These are phyloP conservation scores for Luzula sylvatica DNA, from an alignment of 176 grass and related monocot species.

Conservation along the genomic window DNA sequence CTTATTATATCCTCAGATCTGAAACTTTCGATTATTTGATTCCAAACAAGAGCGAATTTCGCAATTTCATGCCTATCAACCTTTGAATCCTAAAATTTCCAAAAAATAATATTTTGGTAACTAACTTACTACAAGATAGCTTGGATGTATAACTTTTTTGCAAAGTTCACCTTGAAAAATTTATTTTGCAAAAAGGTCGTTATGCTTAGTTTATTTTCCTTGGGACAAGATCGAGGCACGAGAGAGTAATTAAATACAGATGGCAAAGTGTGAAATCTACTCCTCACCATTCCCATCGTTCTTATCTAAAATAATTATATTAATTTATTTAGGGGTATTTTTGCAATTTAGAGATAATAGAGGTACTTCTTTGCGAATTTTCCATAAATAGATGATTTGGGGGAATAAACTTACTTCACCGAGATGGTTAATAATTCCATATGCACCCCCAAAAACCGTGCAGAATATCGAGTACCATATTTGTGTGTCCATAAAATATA, in stretches of 20 bases:
- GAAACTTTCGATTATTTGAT: slow-evolving; percentile 75
- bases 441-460: slow-evolving; percentile 92
- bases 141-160: slow-evolving; percentile 4
- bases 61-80: slow-evolving; percentile 52
- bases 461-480: slow-evolving; percentile 99
- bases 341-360: too few relatives aligned
- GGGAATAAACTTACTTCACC: slow-evolving; percentile 59
- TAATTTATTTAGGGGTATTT: too few relatives aligned
- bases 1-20: slow-evolving; percentile 83
- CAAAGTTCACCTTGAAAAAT: slow-evolving; percentile 60
- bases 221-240: slow-evolving; percentile 45
- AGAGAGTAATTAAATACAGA: slow-evolving; percentile 72
- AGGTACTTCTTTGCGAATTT: too few relatives aligned
- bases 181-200: slow-evolving; percentile 65
- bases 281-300: slow-evolving; percentile 99
- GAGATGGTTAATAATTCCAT: slow-evolving; percentile 90
- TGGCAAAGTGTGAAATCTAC: slow-evolving; percentile 67
- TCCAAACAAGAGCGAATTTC: slow-evolving; percentile 87
- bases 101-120: slow-evolving; percentile 9
- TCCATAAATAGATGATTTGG: neutral
- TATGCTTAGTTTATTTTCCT: slow-evolving; percentile 45
- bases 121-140: neutral
- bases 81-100: slow-evolving; percentile 47
- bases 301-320: slow-evolving; percentile 46
- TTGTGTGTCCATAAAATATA: slow-evolving; percentile 99